A percentile compares a stretch with the other conserved stretches of the same genome.
Conservation (phyloP, 208 protist species). For the Crithidia brevicula region DNA sequence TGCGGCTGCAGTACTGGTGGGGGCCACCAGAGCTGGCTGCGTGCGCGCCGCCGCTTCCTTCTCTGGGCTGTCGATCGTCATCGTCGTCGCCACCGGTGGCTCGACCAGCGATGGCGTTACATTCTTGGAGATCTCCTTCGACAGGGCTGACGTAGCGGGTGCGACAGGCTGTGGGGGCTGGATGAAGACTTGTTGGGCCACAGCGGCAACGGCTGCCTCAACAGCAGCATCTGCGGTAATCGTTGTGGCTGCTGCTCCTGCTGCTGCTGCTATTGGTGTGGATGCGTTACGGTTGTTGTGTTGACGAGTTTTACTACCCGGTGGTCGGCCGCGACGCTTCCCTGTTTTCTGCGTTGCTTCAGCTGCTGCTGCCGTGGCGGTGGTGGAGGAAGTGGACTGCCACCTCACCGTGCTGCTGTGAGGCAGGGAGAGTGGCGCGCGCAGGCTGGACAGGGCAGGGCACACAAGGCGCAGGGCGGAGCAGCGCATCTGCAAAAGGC, state of each 20-base stretch:
- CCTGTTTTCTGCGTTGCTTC: background rate
- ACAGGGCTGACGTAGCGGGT: too few species aligned
- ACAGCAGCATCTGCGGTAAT: slow-evolving; percentile 9
- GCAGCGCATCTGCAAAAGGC: too few species aligned
- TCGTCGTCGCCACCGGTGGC: slow-evolving; percentile 1
- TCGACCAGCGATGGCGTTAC: background rate
- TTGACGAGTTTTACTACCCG: slow-evolving; percentile 17
- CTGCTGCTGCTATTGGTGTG: background rate
- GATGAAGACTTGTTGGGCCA: slow-evolving; percentile 21
- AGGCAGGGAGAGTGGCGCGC: background rate
- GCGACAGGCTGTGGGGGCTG: slow-evolving; percentile 12
- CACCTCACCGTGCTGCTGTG: slow-evolving; percentile 8
- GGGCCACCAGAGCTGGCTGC: background rate
- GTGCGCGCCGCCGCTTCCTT: background rate
- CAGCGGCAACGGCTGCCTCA: slow-evolving; percentile 3
- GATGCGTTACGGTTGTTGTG: background rate
- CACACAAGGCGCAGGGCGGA: too few species aligned
- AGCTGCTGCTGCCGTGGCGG: background rate
- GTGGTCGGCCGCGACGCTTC: slow-evolving; percentile 26
- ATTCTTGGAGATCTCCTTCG: background rate
- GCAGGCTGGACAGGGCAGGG: too few species aligned
- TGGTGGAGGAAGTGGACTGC: slow-evolving; percentile 22
- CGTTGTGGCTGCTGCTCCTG: background rate
- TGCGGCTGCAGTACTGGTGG: background rate
- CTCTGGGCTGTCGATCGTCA: too few species aligned